Conservation (phyloP, 768 basidiomycete genomes). For the Terana coerulea region DNA sequence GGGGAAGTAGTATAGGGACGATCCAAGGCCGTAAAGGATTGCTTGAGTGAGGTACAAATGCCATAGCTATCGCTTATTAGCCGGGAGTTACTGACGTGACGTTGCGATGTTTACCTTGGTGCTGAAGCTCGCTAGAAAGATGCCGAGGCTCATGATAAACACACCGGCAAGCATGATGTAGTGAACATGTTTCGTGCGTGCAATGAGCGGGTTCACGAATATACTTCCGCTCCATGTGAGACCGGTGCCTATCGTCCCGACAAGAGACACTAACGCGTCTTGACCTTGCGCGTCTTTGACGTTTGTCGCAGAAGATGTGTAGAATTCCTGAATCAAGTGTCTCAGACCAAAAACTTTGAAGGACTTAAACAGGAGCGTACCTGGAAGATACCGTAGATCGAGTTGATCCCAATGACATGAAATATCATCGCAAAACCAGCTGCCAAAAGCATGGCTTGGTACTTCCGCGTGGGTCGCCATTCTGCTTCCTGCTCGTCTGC, state of each 20-base stretch:
- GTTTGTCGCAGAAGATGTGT: conserved; percentile 35
- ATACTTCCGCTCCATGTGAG: conserved; percentile 45
- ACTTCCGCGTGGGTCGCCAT: conserved; percentile 26
- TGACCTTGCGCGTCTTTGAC: conserved; percentile 33
- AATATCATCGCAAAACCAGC: conserved; percentile 43
- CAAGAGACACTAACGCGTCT: conserved; percentile 38
- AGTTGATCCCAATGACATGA: conserved; percentile 42
- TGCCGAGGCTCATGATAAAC: conserved; percentile 38
- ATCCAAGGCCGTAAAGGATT: conserved; percentile 39
- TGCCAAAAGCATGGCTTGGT: conserved; percentile 34
- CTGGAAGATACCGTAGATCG: conserved; percentile 42
- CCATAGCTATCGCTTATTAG: no score
- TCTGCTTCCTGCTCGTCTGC: background rate
- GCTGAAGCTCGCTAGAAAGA: conserved; percentile 37
- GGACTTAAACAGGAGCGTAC: no score
- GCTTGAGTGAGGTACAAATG: conserved; percentile 41
- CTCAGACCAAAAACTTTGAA: no score
- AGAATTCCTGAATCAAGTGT: conserved; percentile 38
- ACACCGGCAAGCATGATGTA: conserved; percentile 35
- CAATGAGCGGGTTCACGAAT: conserved; percentile 38
- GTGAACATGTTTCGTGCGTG: conserved; percentile 29
- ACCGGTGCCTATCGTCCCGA: conserved; percentile 41
- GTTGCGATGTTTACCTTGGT: conserved; percentile 27
- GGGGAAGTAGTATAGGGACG: conserved; percentile 42
- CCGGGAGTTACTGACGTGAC: no score